Evolutionary conservation across 2,329 filamentous ascomycete species (phyloP), one percentile per base, ranked within the genome.

Genomic region (Tetracladium maxilliforme): DNA sequence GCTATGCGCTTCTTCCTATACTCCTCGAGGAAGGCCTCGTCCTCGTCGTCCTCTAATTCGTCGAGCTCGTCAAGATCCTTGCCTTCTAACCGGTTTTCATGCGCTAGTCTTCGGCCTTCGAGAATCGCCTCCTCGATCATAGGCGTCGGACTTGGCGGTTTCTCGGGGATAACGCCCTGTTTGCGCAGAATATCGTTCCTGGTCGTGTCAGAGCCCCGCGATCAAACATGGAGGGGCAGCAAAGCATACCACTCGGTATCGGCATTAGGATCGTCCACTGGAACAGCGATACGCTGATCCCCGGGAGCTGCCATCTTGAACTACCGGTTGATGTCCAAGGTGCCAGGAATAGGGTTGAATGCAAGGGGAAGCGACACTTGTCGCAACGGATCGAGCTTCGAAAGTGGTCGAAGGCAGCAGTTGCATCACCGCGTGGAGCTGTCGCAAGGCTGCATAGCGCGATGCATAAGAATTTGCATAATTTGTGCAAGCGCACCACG

Each of bases 171-270:
- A 37, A 98, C 65, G 37, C 84, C 83, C 59, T 98, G 84, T 51
- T 92, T 92, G 40, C 90, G 81, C 30, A 98, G 73, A 44, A 98
- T 98, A 40, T 98, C 90, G 49, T 98, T 98, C 86, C 86, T 94
- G 38, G 30, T n/a, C 19, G 12, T 23, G 16, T 16, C 14, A 29
- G 18, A 16, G 16, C 18, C 9, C 18, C 14, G 18, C 13, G 14
- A 12, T 13, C 25, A 21, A 12, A 6, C n/a, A 16, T 7, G 25
- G 21, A 22, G 16, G 16, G 10, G 10, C 14, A 12, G 25, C 19
- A 16, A 18, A 16, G 26, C 37, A 31, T 58, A 86, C 90, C 90
- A 98, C 75, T 98, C 90, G 34, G 90, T 98, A 48, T 98, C 90
- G 34, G 84, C 90, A 45, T 95, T 92, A 16, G 87, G 87, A 47